Percentiles rank a stretch among this genome's conserved stretches.
phyloP scores from a whole-genome alignment of 176 grass and related monocot species.

The Aegilops speltoides region DNA sequence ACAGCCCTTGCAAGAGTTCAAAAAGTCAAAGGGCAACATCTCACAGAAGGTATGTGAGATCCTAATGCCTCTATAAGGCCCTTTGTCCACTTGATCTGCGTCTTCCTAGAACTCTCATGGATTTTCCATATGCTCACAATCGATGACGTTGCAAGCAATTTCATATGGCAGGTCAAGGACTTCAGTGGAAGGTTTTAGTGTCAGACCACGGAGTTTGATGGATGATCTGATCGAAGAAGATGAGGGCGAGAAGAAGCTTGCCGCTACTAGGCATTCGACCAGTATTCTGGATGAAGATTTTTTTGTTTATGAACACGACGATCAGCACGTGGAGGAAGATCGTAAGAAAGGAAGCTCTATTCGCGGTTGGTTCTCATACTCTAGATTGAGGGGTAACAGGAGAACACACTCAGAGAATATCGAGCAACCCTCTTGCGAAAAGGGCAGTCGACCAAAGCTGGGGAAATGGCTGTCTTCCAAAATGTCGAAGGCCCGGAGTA shows the following conservation, averaged over 20 bases:
- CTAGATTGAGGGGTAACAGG: slow-evolving; percentile 46
- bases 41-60: slow-evolving; percentile 48
- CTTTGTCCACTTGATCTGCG: background rate
- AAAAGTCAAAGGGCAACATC: slow-evolving; percentile 25
- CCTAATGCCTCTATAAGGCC: background rate
- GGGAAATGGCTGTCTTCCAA: slow-evolving; percentile 45
- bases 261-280: slow-evolving; percentile 41
- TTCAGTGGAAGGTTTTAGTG: slow-evolving; percentile 26
- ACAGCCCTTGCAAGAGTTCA: slow-evolving; percentile 42
- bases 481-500: slow-evolving; percentile 20
- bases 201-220: slow-evolving; percentile 37
- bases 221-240: slow-evolving; percentile 51
- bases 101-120: background rate
- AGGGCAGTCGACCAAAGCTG: slow-evolving; percentile 19
- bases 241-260: slow-evolving; percentile 18
- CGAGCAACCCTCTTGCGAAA: background rate
- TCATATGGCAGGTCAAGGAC: slow-evolving; percentile 51
- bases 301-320: slow-evolving; percentile 3
- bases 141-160: background rate
- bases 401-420: slow-evolving; percentile 34
- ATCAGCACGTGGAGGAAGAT: slow-evolving; percentile 15
- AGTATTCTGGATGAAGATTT: slow-evolving; percentile 35
- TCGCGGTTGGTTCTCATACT: slow-evolving; percentile 57
- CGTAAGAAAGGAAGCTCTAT: slow-evolving; percentile 35
- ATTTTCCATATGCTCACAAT: background rate